phyloP scores from a whole-genome alignment of 176 grass and related monocot species.

The Musa beccarii region DNA sequence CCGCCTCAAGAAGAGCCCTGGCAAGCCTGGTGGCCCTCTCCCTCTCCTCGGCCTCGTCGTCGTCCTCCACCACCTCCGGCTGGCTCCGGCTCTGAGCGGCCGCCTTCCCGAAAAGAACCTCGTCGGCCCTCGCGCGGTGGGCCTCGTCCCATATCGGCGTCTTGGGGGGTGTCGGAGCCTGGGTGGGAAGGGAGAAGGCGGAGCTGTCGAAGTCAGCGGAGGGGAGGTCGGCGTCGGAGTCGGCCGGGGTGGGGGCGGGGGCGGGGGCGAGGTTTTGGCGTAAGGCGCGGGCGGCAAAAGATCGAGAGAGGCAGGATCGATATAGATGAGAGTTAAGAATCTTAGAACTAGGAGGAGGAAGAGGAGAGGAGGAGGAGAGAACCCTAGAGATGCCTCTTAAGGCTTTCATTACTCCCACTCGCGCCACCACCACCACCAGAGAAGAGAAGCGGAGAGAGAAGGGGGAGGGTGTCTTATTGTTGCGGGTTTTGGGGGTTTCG shows the following conservation, averaged over 20 bases:
- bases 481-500: not conserved
- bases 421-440: not conserved
- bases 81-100: not conserved
- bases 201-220: constrained; percentile 20
- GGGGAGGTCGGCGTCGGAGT: constrained; percentile 11
- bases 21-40: constrained; percentile 53
- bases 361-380: not conserved
- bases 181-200: constrained; percentile 1
- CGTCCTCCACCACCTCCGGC: not conserved
- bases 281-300: constrained; percentile 24
- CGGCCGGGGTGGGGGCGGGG: not conserved
- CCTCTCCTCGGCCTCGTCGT: constrained; percentile 33
- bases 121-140: constrained; percentile 64
- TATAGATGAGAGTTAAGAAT: not conserved
- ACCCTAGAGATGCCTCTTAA: constrained; percentile 5
- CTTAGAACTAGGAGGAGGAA: constrained; percentile 7
- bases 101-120: constrained; percentile 42
- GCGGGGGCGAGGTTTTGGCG: constrained; percentile 6
- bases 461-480: not conserved
- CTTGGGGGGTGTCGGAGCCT: not conserved
- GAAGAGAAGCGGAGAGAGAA: not conserved
- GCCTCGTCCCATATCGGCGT: constrained; percentile 49
- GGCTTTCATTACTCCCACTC: constrained; percentile 3
- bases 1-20: constrained; percentile 68
- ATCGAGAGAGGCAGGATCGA: constrained; percentile 15